A percentile compares a stretch with the other conserved stretches of the same genome.
Evolutionary conservation across 305 asterid genomes (phyloP).

Genomic region (Monarda citriodora): DNA sequence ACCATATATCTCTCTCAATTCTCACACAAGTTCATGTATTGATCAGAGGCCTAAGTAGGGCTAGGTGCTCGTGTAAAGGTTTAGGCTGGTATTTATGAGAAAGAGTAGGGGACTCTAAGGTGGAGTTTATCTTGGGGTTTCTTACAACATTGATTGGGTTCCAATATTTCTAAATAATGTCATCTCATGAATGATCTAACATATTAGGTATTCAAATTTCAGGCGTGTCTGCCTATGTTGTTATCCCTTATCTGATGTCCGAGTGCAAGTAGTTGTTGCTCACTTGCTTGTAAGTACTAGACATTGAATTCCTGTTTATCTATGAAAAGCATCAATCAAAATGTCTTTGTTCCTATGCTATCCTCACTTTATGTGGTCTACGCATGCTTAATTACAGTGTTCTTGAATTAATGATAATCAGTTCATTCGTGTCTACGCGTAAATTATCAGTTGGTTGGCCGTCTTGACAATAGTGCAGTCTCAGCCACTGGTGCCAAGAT

Average conservation of each 20-base stretch:
- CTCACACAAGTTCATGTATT: too few relatives aligned
- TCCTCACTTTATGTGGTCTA: background rate
- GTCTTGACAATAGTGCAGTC: conserved; percentile 97
- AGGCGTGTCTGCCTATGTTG: background rate
- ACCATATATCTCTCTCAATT: too few relatives aligned
- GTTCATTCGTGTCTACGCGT: conserved; percentile 16
- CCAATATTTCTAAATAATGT: background rate
- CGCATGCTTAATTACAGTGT: conserved; percentile 4
- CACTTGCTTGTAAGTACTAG: background rate
- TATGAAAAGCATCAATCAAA: background rate
- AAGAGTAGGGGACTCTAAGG: background rate
- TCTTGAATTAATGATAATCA: conserved; percentile 7
- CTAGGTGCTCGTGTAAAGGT: background rate
- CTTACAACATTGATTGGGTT: background rate
- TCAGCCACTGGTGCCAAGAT: conserved; percentile 91
- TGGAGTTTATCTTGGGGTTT: background rate
- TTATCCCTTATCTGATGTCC: background rate
- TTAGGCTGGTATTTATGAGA: background rate
- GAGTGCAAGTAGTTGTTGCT: background rate
- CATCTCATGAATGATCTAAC: background rate
- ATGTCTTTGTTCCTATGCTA: background rate
- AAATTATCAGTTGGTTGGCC: conserved; percentile 76
- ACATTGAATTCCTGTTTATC: background rate
- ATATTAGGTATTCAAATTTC: background rate
- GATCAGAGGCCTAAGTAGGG: background rate